Evolutionary conservation across 2,329 filamentous ascomycete species (phyloP).

Genomic region (Neopestalotiopsis sp.): DNA sequence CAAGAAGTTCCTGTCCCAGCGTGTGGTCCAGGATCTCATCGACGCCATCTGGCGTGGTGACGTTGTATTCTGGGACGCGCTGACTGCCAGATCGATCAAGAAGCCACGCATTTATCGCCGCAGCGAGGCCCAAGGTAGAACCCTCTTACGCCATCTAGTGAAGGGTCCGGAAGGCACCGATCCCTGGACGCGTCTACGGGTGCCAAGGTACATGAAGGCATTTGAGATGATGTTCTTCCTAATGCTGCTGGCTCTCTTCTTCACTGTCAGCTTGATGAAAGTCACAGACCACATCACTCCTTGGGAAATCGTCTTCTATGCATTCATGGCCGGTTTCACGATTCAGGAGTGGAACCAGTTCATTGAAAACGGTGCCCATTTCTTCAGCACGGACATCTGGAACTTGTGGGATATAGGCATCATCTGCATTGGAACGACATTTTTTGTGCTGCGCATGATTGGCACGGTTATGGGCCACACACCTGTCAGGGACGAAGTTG

Average conservation of each 20-base stretch:
- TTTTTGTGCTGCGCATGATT: conserved; percentile 12
- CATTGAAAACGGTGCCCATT: not conserved
- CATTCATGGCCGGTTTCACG: not conserved
- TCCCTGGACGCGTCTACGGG: conserved; percentile 5
- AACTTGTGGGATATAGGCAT: conserved; percentile 5
- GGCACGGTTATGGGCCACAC: not conserved
- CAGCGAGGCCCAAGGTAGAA: not conserved
- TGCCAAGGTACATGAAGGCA: conserved; percentile 11
- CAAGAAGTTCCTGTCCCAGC: conserved; percentile 10
- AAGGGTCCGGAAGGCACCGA: not conserved
- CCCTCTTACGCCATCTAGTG: not conserved
- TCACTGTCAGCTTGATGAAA: not conserved
- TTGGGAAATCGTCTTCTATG: conserved; percentile 3
- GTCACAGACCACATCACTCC: not conserved
- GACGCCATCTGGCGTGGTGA: conserved; percentile 11
- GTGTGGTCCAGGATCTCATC: not conserved
- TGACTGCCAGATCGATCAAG: conserved; percentile 1
- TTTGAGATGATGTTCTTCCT: conserved; percentile 13
- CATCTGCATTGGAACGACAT: conserved; percentile 1
- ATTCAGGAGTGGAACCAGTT: not conserved
- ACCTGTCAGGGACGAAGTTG: not conserved
- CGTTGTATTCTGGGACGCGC: conserved; percentile 3
- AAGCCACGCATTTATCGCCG: conserved; percentile 8
- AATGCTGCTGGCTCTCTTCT: not conserved
- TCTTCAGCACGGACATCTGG: conserved; percentile 11